Evolutionary conservation across 106 monocot genomes (phyloP).

Genomic region (Dioscorea zingiberensis): DNA sequence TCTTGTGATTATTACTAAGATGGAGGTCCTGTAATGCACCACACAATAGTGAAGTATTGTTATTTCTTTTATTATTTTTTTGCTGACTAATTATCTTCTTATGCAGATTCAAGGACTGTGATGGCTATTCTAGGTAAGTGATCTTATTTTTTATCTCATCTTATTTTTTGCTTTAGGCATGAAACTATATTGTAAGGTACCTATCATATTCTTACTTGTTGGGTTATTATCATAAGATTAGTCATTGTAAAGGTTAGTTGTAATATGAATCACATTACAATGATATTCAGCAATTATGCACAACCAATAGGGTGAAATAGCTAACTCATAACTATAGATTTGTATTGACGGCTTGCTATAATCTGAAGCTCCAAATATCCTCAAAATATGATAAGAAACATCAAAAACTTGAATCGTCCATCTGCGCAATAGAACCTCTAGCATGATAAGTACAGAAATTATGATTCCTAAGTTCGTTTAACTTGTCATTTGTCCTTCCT

Average conservation of each 20-base stretch:
- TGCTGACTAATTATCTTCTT: conserved; percentile 9
- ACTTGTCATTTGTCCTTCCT: too few relatives aligned
- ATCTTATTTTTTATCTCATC: neutral
- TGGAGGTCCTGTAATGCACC: too few relatives aligned
- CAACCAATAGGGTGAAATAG: neutral
- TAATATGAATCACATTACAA: neutral
- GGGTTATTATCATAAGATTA: neutral
- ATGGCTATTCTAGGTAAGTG: conserved; percentile 93
- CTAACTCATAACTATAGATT: neutral
- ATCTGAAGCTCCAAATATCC: too few relatives aligned
- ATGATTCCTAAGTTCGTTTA: too few relatives aligned
- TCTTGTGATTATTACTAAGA: too few relatives aligned
- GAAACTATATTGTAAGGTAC: neutral
- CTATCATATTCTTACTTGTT: neutral
- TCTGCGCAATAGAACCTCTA: too few relatives aligned
- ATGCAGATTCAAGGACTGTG: conserved; percentile 96
- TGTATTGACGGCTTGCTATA: too few relatives aligned
- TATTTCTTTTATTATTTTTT: neutral
- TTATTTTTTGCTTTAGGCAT: neutral
- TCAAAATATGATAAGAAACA: too few relatives aligned
- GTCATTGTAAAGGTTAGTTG: neutral
- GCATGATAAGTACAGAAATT: too few relatives aligned
- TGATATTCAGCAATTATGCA: neutral
- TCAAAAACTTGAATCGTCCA: too few relatives aligned
- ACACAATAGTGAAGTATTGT: too few relatives aligned